Conservation (phyloP, 306 rosid genomes). For the Datisca glomerata region DNA sequence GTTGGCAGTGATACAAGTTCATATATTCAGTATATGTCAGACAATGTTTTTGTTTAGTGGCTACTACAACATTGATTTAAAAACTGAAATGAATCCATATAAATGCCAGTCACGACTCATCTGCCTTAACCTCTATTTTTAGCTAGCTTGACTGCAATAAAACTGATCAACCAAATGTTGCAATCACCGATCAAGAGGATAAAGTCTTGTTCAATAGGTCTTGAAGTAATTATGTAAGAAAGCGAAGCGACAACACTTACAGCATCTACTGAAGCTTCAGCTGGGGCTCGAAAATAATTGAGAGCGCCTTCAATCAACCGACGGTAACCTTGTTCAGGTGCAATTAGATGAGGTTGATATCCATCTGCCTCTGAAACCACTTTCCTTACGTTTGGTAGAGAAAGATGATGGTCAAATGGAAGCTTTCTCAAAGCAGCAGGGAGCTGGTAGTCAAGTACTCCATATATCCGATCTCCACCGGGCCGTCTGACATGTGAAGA, state of each 20-base stretch:
- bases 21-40: too few relatives aligned
- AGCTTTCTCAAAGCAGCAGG: constrained; percentile 41
- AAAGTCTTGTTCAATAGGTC: too few relatives aligned
- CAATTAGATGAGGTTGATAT: constrained; percentile 49
- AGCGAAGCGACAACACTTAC: constrained; percentile 14
- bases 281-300: constrained; percentile 36
- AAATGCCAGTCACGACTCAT: too few relatives aligned
- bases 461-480: constrained; percentile 38
- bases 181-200: too few relatives aligned
- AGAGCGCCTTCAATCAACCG: constrained; percentile 41
- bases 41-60: too few relatives aligned
- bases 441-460: constrained; percentile 38
- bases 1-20: too few relatives aligned
- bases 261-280: constrained; percentile 43
- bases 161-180: too few relatives aligned
- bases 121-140: too few relatives aligned
- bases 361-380: constrained; percentile 43
- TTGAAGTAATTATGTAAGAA: not conserved
- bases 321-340: constrained; percentile 46
- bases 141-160: too few relatives aligned
- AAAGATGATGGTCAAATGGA: constrained; percentile 37
- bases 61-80: too few relatives aligned
- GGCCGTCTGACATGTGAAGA: constrained; percentile 28
- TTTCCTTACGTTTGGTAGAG: constrained; percentile 32
- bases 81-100: too few relatives aligned